Percentiles rank a stretch among this genome's conserved stretches.
These are phyloP conservation scores for Trichophyton mentagrophytes DNA, from an alignment of 2,329 filamentous ascomycete species.

Conservation along the genomic window DNA sequence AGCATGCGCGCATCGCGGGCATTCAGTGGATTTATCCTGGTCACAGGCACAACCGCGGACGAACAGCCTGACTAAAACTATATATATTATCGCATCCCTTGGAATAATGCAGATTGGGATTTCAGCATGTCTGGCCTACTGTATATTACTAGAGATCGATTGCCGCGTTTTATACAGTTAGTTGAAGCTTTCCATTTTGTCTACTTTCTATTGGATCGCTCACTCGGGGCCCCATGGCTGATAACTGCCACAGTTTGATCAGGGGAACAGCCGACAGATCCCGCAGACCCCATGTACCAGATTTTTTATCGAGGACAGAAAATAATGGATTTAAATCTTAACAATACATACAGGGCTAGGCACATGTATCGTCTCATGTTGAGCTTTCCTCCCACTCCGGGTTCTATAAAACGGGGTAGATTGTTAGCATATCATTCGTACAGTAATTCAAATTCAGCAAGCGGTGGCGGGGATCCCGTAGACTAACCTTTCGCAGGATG, in stretches of 20 bases:
- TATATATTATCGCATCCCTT: too few relatives aligned
- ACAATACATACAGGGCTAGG: not conserved
- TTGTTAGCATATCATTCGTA: not conserved
- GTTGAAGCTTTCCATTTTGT: not conserved
- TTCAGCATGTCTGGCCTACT: too few relatives aligned
- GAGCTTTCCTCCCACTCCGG: slow-evolving; percentile 32
- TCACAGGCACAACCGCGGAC: not conserved
- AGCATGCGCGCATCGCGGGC: too few relatives aligned
- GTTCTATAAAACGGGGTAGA: slow-evolving; percentile 23
- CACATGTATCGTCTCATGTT: slow-evolving; percentile 7
- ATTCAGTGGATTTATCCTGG: not conserved
- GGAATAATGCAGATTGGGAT: too few relatives aligned
- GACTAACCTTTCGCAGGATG: slow-evolving; percentile 83
- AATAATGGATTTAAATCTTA: slow-evolving; percentile 1
- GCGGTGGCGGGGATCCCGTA: not conserved
- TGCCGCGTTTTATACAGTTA: not conserved
- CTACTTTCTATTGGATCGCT: not conserved
- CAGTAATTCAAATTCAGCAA: slow-evolving; percentile 16
- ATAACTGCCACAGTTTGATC: not conserved
- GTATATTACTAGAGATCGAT: too few relatives aligned
- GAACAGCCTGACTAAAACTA: not conserved
- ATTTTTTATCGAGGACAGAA: not conserved
- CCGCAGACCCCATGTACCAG: not conserved
- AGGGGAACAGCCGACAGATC: not conserved
- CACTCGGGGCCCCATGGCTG: not conserved